phyloP scores from a whole-genome alignment of 768 basidiomycete species.

The Panaeolus papilionaceus region DNA sequence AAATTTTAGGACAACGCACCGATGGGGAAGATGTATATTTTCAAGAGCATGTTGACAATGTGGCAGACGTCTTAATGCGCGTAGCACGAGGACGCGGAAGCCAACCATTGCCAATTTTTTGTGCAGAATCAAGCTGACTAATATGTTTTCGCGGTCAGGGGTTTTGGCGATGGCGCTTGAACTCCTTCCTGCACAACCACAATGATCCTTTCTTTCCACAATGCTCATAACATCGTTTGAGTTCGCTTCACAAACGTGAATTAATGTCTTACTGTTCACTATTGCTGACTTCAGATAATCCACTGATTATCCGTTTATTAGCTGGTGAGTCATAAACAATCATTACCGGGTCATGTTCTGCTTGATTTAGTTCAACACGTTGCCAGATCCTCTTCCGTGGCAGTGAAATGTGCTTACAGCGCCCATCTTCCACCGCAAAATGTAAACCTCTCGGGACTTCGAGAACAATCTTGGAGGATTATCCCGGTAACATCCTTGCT shows the following conservation, averaged over 20 bases:
- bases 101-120: not conserved
- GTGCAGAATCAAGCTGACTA: constrained; percentile 4
- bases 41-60: not conserved
- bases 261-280: not conserved
- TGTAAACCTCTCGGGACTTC: not conserved
- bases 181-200: constrained; percentile 1
- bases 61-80: not conserved
- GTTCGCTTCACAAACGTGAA: not conserved
- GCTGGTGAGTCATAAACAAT: constrained; percentile 5
- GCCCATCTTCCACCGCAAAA: constrained; percentile 11
- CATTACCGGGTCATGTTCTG: constrained; percentile 9
- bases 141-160: constrained; percentile 8
- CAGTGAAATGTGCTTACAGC: constrained; percentile 5
- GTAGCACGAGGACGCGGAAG: not conserved
- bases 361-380: constrained; percentile 14
- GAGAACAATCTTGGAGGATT: constrained; percentile 8
- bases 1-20: not conserved
- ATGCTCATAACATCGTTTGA: not conserved
- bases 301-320: constrained; percentile 10
- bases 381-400: not conserved
- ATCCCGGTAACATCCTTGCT: constrained; percentile 1
- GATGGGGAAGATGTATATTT: constrained; percentile 4
- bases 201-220: constrained; percentile 5
- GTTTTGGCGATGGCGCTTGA: not conserved
- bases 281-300: not conserved